Base-by-base conservation (phyloP, 2,329 filamentous ascomycete species). In the Mollisia scopiformis region DNA sequence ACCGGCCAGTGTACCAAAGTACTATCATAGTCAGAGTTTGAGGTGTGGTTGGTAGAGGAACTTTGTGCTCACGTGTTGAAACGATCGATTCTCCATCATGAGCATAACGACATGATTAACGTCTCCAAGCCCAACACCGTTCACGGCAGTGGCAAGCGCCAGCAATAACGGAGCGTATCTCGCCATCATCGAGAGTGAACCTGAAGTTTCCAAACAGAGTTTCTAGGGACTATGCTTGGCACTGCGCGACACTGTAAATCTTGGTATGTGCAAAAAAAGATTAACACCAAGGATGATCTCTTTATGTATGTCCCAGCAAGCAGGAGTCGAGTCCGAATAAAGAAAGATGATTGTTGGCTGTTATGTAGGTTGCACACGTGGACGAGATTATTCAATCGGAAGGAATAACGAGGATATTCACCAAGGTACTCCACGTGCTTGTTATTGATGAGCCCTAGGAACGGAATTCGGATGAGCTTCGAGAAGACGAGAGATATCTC, bases 21-120 rank as follows among this genome's bases (percentile, higher is more conserved):
- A 83, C 60, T 62, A 28, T 16, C 43, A 53, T 13, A 10, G 21
- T 60, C 19, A 58, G 57, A 53, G 30, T 8, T 19, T 51, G n/a
- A 28, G 31, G 4, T 13, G 4, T 37, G n/a, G 28, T 41, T 21
- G 7, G 23, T 16, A 25, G n/a, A 39, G n/a, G 13, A 6, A 7
- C 31, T 7, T 6, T 11, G 10, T 7, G 51, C 61, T 58, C 41
- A 63, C 61, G 73, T 84, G 74, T 39, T 74, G 72, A 64, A 77
- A 79, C 2, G 76, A 77, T 7, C 75, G 67, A 57, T 76, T 76
- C 54, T 75, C 73, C 69, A 83, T 80, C 82, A 84, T 84, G 72
- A 84, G 82, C 27, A 84, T 78, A 13, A 84, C 77, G 41, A 84
- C 81, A 80, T 84, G 82, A 25, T 84, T 76, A 57, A 84, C 80